Evolutionary conservation across 2,329 filamentous ascomycete species (phyloP).

Genomic region (Fusarium brachygibbosum): DNA sequence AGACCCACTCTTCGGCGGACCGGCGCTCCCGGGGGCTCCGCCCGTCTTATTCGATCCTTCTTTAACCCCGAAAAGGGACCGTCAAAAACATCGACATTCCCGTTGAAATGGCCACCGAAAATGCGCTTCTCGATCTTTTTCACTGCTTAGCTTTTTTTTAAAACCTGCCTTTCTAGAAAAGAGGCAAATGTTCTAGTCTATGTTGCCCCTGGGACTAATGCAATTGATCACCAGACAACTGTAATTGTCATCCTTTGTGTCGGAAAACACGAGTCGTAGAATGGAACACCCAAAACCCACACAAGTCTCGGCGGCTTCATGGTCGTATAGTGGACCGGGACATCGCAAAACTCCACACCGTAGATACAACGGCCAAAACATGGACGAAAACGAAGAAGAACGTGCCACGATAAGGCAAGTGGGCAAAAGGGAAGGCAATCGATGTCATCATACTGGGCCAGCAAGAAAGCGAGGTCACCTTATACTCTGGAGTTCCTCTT

Average conservation of each 20-base stretch:
- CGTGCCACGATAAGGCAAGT: slow-evolving; percentile 27
- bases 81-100: slow-evolving; percentile 12
- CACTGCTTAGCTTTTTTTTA: background rate
- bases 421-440: slow-evolving; percentile 6
- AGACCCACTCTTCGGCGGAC: slow-evolving; percentile 32
- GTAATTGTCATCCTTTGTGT: background rate
- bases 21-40: slow-evolving; percentile 31
- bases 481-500: slow-evolving; percentile 6
- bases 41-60: slow-evolving; percentile 18
- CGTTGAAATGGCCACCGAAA: slow-evolving; percentile 1
- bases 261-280: slow-evolving; percentile 9
- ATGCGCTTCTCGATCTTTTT: background rate
- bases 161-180: slow-evolving; percentile 2
- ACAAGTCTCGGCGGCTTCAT: slow-evolving; percentile 41
- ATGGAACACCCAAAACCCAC: slow-evolving; percentile 13
- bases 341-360: slow-evolving; percentile 37
- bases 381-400: slow-evolving; percentile 17
- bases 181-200: slow-evolving; percentile 13
- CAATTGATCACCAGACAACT: background rate
- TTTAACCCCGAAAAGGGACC: slow-evolving; percentile 36
- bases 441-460: slow-evolving; percentile 37
- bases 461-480: slow-evolving; percentile 2
- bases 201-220: slow-evolving; percentile 2
- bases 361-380: slow-evolving; percentile 19
- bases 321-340: slow-evolving; percentile 43